A percentile compares a stretch with the other conserved stretches of the same genome.
phyloP scores from a whole-genome alignment of 352 stramenopile genomes.

The Globisporangium polare region DNA sequence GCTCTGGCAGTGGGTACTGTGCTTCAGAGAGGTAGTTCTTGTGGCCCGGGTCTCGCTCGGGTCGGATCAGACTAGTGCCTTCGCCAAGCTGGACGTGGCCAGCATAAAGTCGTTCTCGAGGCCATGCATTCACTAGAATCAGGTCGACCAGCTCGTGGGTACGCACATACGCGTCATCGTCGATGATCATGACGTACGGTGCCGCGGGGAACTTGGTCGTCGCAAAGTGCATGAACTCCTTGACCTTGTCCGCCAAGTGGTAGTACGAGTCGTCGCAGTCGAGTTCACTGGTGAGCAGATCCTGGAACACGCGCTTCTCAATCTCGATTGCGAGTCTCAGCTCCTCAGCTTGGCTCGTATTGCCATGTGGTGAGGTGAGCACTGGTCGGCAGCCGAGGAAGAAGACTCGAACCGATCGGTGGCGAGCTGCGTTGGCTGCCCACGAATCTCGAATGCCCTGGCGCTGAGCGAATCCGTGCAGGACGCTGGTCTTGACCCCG shows the following conservation, averaged over 20 bases:
- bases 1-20: slow-evolving; percentile 27
- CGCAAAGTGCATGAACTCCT: slow-evolving; percentile 46
- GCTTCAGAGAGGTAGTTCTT: slow-evolving; percentile 32
- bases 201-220: slow-evolving; percentile 1
- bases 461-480: slow-evolving; percentile 29
- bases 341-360: background rate
- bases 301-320: slow-evolving; percentile 31
- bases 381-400: slow-evolving; percentile 26
- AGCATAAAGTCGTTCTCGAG: slow-evolving; percentile 21
- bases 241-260: slow-evolving; percentile 47
- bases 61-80: slow-evolving; percentile 10
- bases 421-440: slow-evolving; percentile 17
- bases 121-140: background rate
- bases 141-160: slow-evolving; percentile 16
- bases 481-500: slow-evolving; percentile 38
- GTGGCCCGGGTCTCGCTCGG: slow-evolving; percentile 23
- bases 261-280: slow-evolving; percentile 49
- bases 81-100: slow-evolving; percentile 27
- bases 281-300: slow-evolving; percentile 50
- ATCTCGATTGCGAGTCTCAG: slow-evolving; percentile 15
- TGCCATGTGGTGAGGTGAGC: background rate
- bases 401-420: slow-evolving; percentile 17
- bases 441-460: slow-evolving; percentile 41
- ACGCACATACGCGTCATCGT: slow-evolving; percentile 61
- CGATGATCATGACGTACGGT: slow-evolving; percentile 46